Percentiles rank a stretch among this genome's conserved stretches.
phyloP scores from a whole-genome alignment of 2,329 filamentous ascomycete genomes.

The Xylariaceae sp. region DNA sequence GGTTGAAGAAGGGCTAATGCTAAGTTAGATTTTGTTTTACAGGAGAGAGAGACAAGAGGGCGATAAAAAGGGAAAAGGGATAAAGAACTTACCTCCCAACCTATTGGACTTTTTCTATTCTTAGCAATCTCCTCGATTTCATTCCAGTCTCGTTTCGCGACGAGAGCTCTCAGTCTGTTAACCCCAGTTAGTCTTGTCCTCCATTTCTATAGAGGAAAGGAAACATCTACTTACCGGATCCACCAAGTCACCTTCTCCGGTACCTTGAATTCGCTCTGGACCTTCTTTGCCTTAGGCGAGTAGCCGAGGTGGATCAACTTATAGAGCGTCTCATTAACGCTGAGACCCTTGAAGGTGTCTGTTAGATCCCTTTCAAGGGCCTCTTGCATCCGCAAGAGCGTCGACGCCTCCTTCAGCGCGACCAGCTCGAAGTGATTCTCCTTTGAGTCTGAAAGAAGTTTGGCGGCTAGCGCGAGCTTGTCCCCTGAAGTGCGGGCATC shows the following conservation, averaged over 20 bases:
- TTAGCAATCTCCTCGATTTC: conserved; percentile 83
- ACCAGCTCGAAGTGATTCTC: conserved; percentile 70
- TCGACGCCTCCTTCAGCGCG: conserved; percentile 71
- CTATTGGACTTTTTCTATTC: conserved; percentile 81
- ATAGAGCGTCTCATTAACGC: conserved; percentile 87
- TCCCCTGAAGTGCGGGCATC: conserved; percentile 67
- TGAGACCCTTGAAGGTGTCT: conserved; percentile 72
- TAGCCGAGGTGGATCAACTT: conserved; percentile 79
- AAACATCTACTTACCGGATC: conserved; percentile 49
- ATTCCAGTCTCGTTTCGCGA: conserved; percentile 84
- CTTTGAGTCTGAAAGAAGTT: conserved; percentile 76
- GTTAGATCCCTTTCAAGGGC: conserved; percentile 78
- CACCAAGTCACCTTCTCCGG: conserved; percentile 88
- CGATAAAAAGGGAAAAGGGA: not conserved
- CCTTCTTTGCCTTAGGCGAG: conserved; percentile 76
- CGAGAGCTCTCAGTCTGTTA: conserved; percentile 72
- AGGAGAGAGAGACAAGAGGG: not conserved
- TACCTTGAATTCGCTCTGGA: conserved; percentile 89
- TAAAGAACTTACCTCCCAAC: conserved; percentile 73
- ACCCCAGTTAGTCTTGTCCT: not conserved
- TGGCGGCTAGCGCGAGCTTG: conserved; percentile 81
- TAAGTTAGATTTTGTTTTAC: not conserved
- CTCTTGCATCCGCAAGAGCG: conserved; percentile 80
- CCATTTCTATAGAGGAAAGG: not conserved
- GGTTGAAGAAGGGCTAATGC: conserved; percentile 78